Evolutionary conservation across 1,139 yeast genomes (phyloP).

Genomic region (Geotrichum klebahnii): DNA sequence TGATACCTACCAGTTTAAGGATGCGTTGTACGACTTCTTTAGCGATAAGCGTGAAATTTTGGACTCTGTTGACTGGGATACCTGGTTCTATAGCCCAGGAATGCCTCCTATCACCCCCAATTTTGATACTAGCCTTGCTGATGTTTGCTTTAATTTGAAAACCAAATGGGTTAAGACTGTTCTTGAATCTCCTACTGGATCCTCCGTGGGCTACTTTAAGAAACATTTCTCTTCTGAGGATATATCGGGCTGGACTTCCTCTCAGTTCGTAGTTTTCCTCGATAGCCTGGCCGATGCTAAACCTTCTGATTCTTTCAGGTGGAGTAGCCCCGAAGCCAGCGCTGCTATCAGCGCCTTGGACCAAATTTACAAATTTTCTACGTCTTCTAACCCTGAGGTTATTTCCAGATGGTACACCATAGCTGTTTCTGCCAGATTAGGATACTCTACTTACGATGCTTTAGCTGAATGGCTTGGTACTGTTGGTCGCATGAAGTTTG

Average conservation of each 20-base stretch:
- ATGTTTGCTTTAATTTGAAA: slow-evolving; percentile 64
- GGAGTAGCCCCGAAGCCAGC: slow-evolving; percentile 20
- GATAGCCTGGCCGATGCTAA: slow-evolving; percentile 50
- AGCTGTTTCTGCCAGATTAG: slow-evolving; percentile 41
- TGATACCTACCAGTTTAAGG: slow-evolving; percentile 77
- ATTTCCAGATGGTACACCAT: slow-evolving; percentile 72
- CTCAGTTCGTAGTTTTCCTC: slow-evolving; percentile 73
- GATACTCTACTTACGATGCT: slow-evolving; percentile 44
- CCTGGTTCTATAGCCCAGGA: slow-evolving; percentile 78
- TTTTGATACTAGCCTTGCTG: slow-evolving; percentile 75
- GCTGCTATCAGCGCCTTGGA: slow-evolving; percentile 45
- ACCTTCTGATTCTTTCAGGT: slow-evolving; percentile 3
- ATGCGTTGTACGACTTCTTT: slow-evolving; percentile 60
- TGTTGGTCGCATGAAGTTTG: slow-evolving; percentile 93
- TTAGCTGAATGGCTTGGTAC: slow-evolving; percentile 83
- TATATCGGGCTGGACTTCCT: slow-evolving; percentile 57
- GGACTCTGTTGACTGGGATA: slow-evolving; percentile 74
- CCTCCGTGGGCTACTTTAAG: slow-evolving; percentile 30
- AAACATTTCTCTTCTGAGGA: slow-evolving; percentile 44
- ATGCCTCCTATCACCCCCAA: slow-evolving; percentile 76
- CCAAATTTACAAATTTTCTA: slow-evolving; percentile 46
- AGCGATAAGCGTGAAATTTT: slow-evolving; percentile 46
- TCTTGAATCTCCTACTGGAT: slow-evolving; percentile 27
- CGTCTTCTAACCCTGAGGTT: slow-evolving; percentile 73
- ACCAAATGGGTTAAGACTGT: slow-evolving; percentile 53